Percentiles rank a stretch among this genome's conserved stretches.
Conservation (phyloP, 73 alveolate genomes). For the Tetrahymena thermophila region DNA sequence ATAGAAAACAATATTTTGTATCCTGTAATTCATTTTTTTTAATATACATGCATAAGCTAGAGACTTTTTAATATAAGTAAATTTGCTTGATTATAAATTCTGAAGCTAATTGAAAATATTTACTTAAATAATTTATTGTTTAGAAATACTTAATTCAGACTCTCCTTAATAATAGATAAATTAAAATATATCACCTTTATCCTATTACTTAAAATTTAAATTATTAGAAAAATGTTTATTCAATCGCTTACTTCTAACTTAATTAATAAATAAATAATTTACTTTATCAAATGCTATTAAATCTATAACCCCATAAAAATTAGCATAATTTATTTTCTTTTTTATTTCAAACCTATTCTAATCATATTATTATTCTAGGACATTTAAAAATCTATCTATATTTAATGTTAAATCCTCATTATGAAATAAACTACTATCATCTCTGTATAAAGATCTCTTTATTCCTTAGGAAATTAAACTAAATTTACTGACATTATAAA, state of each 20-base stretch:
- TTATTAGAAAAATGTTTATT: too few relatives aligned
- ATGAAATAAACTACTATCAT: neutral
- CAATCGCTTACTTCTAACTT: too few relatives aligned
- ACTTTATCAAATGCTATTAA: neutral
- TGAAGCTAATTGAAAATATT: too few relatives aligned
- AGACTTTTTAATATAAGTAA: neutral
- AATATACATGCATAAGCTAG: neutral
- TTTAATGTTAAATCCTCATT: neutral
- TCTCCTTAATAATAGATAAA: too few relatives aligned
- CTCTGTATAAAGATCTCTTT: neutral
- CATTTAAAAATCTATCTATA: neutral
- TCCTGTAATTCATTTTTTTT: too few relatives aligned
- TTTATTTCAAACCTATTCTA: too few relatives aligned
- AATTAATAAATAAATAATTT: too few relatives aligned
- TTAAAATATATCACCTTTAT: too few relatives aligned
- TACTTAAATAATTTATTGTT: neutral
- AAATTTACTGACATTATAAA: neutral
- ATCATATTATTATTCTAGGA: too few relatives aligned
- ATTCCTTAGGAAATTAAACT: neutral
- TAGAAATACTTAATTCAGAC: neutral
- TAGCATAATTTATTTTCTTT: neutral
- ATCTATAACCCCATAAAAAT: neutral
- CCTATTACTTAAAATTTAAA: too few relatives aligned
- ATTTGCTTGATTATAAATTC: too few relatives aligned
- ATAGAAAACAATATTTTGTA: too few relatives aligned